Evolutionary conservation across 176 grass and related monocot genomes (phyloP).

Genomic region (Musa troglodytarum): DNA sequence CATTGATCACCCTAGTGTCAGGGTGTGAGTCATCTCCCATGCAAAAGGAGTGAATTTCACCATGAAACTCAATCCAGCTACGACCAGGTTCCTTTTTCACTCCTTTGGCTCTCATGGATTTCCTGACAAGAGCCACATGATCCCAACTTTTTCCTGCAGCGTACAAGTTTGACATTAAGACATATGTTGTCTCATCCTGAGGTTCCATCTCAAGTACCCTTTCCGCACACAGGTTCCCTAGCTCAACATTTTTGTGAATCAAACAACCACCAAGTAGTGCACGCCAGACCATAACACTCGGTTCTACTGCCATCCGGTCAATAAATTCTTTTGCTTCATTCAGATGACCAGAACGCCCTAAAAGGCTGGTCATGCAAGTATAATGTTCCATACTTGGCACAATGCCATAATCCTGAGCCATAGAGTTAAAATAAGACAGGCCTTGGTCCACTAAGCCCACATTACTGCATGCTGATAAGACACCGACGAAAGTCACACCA

Average conservation of each 20-base stretch:
- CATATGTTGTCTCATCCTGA: slow-evolving; percentile 25
- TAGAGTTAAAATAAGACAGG: slow-evolving; percentile 17
- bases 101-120: slow-evolving; percentile 22
- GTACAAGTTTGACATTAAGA: slow-evolving; percentile 27
- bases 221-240: slow-evolving; percentile 21
- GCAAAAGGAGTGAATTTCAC: slow-evolving; percentile 25
- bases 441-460: slow-evolving; percentile 18
- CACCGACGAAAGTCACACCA: slow-evolving; percentile 24
- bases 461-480: slow-evolving; percentile 20
- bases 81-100: slow-evolving; percentile 22
- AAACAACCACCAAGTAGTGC: slow-evolving; percentile 29
- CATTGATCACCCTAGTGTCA: slow-evolving; percentile 19
- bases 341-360: slow-evolving; percentile 25
- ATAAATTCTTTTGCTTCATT: slow-evolving; percentile 28
- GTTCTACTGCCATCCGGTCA: slow-evolving; percentile 21
- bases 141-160: slow-evolving; percentile 21
- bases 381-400: slow-evolving; percentile 33
- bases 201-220: slow-evolving; percentile 25
- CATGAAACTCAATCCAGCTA: slow-evolving; percentile 22
- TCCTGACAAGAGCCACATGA: slow-evolving; percentile 23
- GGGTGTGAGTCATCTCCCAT: slow-evolving; percentile 18
- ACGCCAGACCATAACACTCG: slow-evolving; percentile 26
- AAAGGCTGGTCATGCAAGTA: slow-evolving; percentile 31
- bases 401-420: slow-evolving; percentile 18
- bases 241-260: slow-evolving; percentile 22